Evolutionary conservation across 768 basidiomycete genomes (phyloP), one percentile per base, ranked within the genome.

Genomic region (Arthromyces matolae): DNA sequence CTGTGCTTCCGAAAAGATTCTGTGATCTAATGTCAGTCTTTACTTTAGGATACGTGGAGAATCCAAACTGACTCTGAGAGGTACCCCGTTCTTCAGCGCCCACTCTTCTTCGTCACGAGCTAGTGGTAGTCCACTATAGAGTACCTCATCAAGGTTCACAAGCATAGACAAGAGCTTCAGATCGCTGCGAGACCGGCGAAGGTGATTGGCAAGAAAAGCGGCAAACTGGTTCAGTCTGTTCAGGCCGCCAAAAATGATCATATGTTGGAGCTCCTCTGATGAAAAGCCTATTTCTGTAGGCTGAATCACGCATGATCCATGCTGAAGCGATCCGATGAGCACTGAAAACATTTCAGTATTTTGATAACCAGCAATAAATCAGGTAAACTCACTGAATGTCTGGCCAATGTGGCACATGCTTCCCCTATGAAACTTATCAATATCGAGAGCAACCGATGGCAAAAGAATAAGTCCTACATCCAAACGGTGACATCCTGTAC

Each of bases 321-420:
- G 80, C 57, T 87, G 84, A 22, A 90, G 67, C 49, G 75, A 67
- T 38, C 86, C 84, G 56, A 88, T 69, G 36, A 89, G 72, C 81
- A 87, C 84, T 83, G 47, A 57, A 47, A 23, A 53, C 38, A 54
- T 60, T n/a, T n/a, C 50, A 63, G 58, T 49, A 55, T 18, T 81
- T 81, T 53, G 24, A 12, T 9, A 47, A 6, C 29, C n/a, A n/a
- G 6, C 10, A 19, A 31, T 3, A 57, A 57, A 55, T 43, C 45
- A 38, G 34, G 22, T 45, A 40, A 55, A 70, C 83, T 71, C 62
- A 86, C 84, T 82, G 75, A 81, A 86, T 28, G 75, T 79, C 63
- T 89, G 85, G 23, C 69, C 87, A 51, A 89, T 89, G 64, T 89
- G 88, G 59, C 83, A 88, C 84, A 89, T 84, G 71, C 83, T 85